These are phyloP conservation scores for Aureobasidium leucospermi DNA, from an alignment of 2,329 filamentous ascomycete species.

Conservation along the genomic window DNA sequence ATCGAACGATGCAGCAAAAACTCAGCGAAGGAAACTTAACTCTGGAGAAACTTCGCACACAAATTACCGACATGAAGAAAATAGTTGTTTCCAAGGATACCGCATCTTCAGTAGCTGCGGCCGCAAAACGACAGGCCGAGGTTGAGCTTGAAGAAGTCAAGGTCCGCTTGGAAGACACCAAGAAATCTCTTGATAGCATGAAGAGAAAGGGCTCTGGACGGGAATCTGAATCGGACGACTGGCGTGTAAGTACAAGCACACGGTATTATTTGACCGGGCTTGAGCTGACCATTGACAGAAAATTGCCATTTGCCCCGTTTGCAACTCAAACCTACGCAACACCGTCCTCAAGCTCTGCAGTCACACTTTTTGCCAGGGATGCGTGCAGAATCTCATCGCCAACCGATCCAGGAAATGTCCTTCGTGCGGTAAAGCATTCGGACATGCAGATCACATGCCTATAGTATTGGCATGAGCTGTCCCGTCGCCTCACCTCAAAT, in stretches of 20 bases:
- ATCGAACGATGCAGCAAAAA: conserved; percentile 67
- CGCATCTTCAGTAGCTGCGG: conserved; percentile 56
- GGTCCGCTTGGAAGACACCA: conserved; percentile 66
- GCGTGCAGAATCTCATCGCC: conserved; percentile 79
- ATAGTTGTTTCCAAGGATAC: conserved; percentile 70
- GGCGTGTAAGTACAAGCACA: conserved; percentile 59
- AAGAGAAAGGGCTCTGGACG: conserved; percentile 76
- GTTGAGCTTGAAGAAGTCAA: conserved; percentile 73
- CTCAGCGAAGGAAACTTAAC: conserved; percentile 62
- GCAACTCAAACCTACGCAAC: conserved; percentile 88
- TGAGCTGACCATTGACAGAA: conserved; percentile 39
- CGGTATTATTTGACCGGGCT: background rate
- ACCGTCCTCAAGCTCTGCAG: conserved; percentile 90
- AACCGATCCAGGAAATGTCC: conserved; percentile 94
- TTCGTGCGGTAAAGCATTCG: conserved; percentile 86
- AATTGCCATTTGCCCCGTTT: conserved; percentile 83
- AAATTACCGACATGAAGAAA: conserved; percentile 69
- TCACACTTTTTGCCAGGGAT: conserved; percentile 86
- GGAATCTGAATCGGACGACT: conserved; percentile 63
- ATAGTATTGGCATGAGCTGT: conserved; percentile 26
- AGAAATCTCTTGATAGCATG: conserved; percentile 79
- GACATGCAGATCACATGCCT: conserved; percentile 79
- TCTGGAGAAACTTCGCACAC: conserved; percentile 64
- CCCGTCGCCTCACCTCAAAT: background rate
- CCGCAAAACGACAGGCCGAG: conserved; percentile 53